Evolutionary conservation across 345 rosid species (phyloP).

Genomic region (Diplotaxis tenuifolia): DNA sequence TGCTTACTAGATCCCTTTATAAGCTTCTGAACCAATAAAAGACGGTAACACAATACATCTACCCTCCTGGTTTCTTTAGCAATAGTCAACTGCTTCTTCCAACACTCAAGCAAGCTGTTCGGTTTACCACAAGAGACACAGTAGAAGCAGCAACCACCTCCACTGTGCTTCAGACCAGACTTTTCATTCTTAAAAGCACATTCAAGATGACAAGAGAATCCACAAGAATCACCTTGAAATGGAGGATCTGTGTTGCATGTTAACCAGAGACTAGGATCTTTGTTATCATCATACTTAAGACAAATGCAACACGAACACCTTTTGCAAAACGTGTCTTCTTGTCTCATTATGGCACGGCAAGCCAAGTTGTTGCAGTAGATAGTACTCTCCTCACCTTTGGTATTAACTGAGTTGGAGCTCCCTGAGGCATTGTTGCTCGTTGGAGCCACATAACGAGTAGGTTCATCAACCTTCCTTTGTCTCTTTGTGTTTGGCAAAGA

Average conservation of each 20-base stretch:
- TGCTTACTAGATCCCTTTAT: conserved; percentile 47
- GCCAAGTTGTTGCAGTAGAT: conserved; percentile 61
- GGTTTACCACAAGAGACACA: conserved; percentile 67
- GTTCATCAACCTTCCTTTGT: conserved; percentile 34
- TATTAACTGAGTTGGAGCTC: conserved; percentile 29
- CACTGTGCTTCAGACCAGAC: conserved; percentile 45
- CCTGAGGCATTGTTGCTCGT: conserved; percentile 29
- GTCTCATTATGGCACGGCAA: conserved; percentile 53
- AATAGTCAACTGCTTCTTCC: conserved; percentile 66
- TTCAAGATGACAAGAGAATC: conserved; percentile 70
- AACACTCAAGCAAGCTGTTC: conserved; percentile 59
- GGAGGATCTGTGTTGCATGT: conserved; percentile 61
- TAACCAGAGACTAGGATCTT: conserved; percentile 85
- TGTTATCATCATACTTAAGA: conserved; percentile 69
- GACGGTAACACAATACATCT: conserved; percentile 68
- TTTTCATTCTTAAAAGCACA: conserved; percentile 62
- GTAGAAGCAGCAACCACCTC: conserved; percentile 59
- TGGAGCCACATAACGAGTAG: conserved; percentile 35
- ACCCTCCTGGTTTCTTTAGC: conserved; percentile 88
- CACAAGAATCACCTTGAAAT: conserved; percentile 51
- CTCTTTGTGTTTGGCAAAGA: conserved; percentile 27
- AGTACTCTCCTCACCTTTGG: conserved; percentile 32
- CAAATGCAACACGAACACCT: conserved; percentile 88
- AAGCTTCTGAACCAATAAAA: conserved; percentile 56
- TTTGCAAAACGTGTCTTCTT: conserved; percentile 59